phyloP scores from a whole-genome alignment of 2,329 filamentous ascomycete genomes.

The Coniosporium tulheliwenetii region DNA sequence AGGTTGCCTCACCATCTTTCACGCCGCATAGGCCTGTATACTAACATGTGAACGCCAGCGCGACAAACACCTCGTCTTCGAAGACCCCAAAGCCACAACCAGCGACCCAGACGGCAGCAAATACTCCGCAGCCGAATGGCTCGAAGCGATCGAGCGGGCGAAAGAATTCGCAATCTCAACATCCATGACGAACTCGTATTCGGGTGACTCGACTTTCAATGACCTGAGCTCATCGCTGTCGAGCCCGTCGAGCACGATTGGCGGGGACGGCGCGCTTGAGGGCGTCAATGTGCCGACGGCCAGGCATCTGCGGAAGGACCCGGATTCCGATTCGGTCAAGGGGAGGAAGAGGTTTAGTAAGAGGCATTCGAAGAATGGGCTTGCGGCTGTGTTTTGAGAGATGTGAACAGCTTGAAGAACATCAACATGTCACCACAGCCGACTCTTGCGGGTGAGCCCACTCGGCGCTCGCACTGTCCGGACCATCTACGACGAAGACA shows the following conservation, averaged over 20 bases:
- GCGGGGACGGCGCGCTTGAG: constrained; percentile 26
- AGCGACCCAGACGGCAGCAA: constrained; percentile 47
- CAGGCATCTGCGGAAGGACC: constrained; percentile 32
- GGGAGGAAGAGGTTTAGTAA: constrained; percentile 65
- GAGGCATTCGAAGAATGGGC: constrained; percentile 84
- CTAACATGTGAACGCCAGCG: too few species aligned
- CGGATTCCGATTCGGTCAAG: constrained; percentile 38
- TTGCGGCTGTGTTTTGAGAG: constrained; percentile 66
- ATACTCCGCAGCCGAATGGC: constrained; percentile 73
- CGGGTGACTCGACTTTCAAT: constrained; percentile 31
- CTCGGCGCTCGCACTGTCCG: too few species aligned
- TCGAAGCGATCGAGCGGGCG: constrained; percentile 74
- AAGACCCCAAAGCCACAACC: constrained; percentile 67
- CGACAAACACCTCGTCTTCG: constrained; percentile 83
- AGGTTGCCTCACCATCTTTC: constrained; percentile 27
- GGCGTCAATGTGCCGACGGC: constrained; percentile 34
- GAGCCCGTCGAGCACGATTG: constrained; percentile 62
- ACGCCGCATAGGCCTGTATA: too few species aligned
- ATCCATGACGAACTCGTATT: constrained; percentile 49
- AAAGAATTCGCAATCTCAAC: constrained; percentile 71
- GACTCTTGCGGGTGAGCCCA: too few species aligned
- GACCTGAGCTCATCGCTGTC: constrained; percentile 43
- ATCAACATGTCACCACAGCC: too few species aligned
- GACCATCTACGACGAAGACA: too few species aligned
- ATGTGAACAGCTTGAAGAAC: too few species aligned